Conservation (phyloP, 1,284 basidiomycete genomes). For the Quambalaria eucalypti region DNA sequence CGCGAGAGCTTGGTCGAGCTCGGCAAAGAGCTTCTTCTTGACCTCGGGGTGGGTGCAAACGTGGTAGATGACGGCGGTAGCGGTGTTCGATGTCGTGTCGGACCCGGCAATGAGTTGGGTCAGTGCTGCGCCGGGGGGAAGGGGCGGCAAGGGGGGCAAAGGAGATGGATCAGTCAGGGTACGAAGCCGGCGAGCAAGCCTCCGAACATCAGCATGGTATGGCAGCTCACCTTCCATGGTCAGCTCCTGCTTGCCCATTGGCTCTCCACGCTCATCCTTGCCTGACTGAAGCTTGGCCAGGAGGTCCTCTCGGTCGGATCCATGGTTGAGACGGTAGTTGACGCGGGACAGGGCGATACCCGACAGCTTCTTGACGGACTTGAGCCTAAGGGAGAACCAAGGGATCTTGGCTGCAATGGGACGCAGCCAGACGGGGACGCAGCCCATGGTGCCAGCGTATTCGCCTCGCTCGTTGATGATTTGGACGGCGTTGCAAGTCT, state of each 20-base stretch:
- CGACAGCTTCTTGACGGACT: constrained; percentile 61
- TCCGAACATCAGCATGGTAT: no score
- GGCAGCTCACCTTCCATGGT: constrained; percentile 69
- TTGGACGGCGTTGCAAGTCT: constrained; percentile 67
- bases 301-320: constrained; percentile 60
- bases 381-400: constrained; percentile 66
- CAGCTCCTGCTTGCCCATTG: constrained; percentile 68
- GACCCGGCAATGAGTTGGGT: constrained; percentile 67
- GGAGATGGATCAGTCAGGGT: no score
- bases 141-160: no score
- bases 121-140: no score
- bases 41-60: constrained; percentile 61
- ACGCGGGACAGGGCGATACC: constrained; percentile 65
- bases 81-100: constrained; percentile 38
- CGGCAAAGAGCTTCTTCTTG: constrained; percentile 65
- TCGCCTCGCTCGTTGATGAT: constrained; percentile 85
- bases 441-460: constrained; percentile 73
- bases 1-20: constrained; percentile 59
- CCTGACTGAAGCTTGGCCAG: constrained; percentile 68
- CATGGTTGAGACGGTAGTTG: constrained; percentile 59
- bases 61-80: constrained; percentile 62
- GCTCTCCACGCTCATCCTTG: constrained; percentile 66
- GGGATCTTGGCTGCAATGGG: constrained; percentile 24
- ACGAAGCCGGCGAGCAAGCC: no score
- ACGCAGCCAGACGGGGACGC: constrained; percentile 57